Conservation (phyloP, 2,329 filamentous ascomycete genomes). For the Fusarium miscanthi region DNA sequence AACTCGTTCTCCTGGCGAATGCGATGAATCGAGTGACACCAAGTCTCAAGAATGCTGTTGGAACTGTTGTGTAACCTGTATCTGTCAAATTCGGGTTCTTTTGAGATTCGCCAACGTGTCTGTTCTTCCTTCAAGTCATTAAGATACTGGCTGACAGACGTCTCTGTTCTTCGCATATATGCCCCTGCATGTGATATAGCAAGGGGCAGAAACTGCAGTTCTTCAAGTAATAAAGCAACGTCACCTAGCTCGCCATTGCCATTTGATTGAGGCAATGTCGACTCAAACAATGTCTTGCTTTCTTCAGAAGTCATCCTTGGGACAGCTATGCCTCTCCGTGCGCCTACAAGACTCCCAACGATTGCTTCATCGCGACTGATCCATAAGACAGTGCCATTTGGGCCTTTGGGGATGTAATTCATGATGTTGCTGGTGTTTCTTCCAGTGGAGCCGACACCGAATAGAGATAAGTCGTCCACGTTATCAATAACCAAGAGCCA, state of each 20-base stretch:
- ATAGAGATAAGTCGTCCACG: conserved; percentile 47
- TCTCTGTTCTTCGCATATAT: conserved; percentile 47
- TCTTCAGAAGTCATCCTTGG: conserved; percentile 38
- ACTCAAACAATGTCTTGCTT: conserved; percentile 14
- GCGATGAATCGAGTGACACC: conserved; percentile 48
- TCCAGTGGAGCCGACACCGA: conserved; percentile 29
- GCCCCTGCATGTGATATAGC: conserved; percentile 49
- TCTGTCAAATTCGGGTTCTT: conserved; percentile 40
- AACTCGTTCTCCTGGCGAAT: conserved; percentile 45
- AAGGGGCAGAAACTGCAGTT: conserved; percentile 47
- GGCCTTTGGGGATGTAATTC: conserved; percentile 42
- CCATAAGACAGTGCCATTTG: conserved; percentile 47
- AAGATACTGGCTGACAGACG: conserved; percentile 42
- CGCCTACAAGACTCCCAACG: conserved; percentile 40
- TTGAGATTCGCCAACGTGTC: conserved; percentile 39
- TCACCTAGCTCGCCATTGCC: conserved; percentile 3
- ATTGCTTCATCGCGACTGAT: conserved; percentile 48
- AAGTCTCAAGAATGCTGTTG: conserved; percentile 51
- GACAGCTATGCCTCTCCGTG: conserved; percentile 38
- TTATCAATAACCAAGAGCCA: conserved; percentile 52
- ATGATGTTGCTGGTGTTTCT: conserved; percentile 2
- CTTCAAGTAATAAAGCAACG: conserved; percentile 25
- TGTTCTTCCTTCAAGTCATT: conserved; percentile 36
- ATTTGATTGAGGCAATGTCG: background rate
- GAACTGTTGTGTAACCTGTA: conserved; percentile 44